Base-by-base conservation (phyloP, 768 basidiomycete genomes). In the Porpolomopsis calyptriformis region DNA sequence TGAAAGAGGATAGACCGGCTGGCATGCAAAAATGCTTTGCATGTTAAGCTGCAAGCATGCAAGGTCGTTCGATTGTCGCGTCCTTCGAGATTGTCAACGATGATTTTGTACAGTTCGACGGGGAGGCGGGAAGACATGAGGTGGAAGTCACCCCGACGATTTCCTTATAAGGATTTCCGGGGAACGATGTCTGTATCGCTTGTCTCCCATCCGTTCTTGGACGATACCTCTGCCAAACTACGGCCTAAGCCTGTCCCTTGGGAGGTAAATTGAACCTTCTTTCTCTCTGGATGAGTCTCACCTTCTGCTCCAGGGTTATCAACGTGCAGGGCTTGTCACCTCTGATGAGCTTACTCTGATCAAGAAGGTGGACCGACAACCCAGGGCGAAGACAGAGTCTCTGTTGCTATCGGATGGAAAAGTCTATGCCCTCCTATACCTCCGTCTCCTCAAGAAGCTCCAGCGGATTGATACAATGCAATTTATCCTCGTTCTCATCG, bases 241-340 rank as follows among this genome's bases (percentile, higher is more conserved):
- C 75, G 85, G 55, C 75, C 83, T 6, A 96, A 93, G 63, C 81
- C 83, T 1, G 89, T 96, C 8, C 92, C 92, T 52, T 98, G 94
- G 94, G 92, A 96, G 82, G 94, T 94, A 48, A 48, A 69, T 35
- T 4, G 8, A 2, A 48, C 9, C 22, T 46, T 11, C 12, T 25
- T 14, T 33, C 43, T 20, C 19, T 12, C 39, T 43, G 3, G 23
- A 29, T 43, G 43, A 43, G 27, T 43, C 57, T 62, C 37, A 57
- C 49, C 42, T n/a, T 25, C 40, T 29, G 23, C 37, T 41, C 19
- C 54, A 97, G 92, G 91, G 86, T 49, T 96, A 97, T 69, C 92
- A 96, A 67, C 82, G 94, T 53, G 92, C 90, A 37, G 89, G 82
- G 37, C 78, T 92, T 35, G 77, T 98, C 57, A 87, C 89, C 8